A percentile compares a stretch with the other conserved stretches of the same genome.
Evolutionary conservation across 345 rosid genomes (phyloP).

Genomic region (Schrenkiella parvula): DNA sequence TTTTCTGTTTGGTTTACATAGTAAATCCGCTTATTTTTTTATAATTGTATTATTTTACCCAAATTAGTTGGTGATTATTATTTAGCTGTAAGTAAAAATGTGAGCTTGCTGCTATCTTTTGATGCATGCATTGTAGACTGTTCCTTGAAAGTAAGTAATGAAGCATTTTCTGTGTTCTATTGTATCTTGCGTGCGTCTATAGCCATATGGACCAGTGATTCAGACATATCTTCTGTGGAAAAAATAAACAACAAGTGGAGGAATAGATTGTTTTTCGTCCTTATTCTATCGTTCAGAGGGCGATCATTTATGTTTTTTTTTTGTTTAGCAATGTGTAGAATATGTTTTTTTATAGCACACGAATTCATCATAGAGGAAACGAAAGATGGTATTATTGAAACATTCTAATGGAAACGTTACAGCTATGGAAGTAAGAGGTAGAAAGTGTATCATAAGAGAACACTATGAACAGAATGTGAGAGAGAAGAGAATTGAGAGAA

Average conservation of each 20-base stretch:
- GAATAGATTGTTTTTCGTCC: too few species aligned
- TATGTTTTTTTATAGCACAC: too few species aligned
- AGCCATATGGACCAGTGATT: neutral
- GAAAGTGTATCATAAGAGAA: slow-evolving; percentile 1
- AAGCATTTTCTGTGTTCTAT: neutral
- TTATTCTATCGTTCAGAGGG: too few species aligned
- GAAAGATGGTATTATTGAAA: neutral
- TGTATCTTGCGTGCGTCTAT: neutral
- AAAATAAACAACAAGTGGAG: neutral
- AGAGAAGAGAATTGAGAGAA: neutral
- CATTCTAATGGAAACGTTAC: neutral
- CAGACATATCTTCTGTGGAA: neutral
- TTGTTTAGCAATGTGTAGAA: too few species aligned
- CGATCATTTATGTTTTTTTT: too few species aligned
- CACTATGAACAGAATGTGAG: slow-evolving; percentile 30
- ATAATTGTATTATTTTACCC: neutral
- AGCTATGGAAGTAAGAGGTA: slow-evolving; percentile 6
- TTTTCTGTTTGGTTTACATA: neutral
- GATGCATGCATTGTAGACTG: neutral
- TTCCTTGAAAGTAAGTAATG: slow-evolving; percentile 10
- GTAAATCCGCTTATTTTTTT: neutral
- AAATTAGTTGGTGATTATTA: slow-evolving; percentile 5
- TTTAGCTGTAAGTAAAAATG: slow-evolving; percentile 15
- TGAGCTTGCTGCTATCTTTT: neutral
- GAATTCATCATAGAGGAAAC: too few species aligned